Evolutionary conservation across 2,329 filamentous ascomycete genomes (phyloP).

Genomic region (Metarhizium sp.): DNA sequence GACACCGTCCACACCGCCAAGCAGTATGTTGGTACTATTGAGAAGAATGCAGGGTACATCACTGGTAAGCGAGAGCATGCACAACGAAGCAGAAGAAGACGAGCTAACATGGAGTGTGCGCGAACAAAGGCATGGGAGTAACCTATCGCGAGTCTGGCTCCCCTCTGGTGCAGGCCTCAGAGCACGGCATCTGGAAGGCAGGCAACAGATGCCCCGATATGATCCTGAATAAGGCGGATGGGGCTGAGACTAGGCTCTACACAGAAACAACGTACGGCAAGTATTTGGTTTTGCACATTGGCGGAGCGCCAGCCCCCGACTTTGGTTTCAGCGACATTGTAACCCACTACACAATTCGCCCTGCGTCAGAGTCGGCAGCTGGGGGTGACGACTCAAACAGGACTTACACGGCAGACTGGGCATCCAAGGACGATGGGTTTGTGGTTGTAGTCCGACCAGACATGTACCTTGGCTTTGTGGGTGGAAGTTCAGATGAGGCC

Average conservation of each 20-base stretch:
- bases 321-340: slow-evolving; percentile 7
- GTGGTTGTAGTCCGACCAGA: slow-evolving; percentile 28
- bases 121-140: slow-evolving; percentile 29
- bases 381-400: neutral
- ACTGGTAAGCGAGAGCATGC: slow-evolving; percentile 23
- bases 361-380: neutral
- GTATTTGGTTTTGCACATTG: slow-evolving; percentile 18
- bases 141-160: slow-evolving; percentile 26
- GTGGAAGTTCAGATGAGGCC: slow-evolving; percentile 15
- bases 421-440: slow-evolving; percentile 15
- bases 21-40: slow-evolving; percentile 36
- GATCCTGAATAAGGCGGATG: slow-evolving; percentile 10
- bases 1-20: slow-evolving; percentile 33
- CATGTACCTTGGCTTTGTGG: slow-evolving; percentile 30
- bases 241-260: slow-evolving; percentile 20
- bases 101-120: neutral
- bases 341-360: neutral
- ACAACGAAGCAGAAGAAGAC: neutral
- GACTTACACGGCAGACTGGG: slow-evolving; percentile 21
- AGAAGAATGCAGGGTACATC: slow-evolving; percentile 38
- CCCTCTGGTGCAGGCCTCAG: slow-evolving; percentile 22
- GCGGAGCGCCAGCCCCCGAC: slow-evolving; percentile 4
- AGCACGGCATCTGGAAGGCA: slow-evolving; percentile 26
- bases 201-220: slow-evolving; percentile 29
- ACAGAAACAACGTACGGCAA: slow-evolving; percentile 21